phyloP scores from a whole-genome alignment of 495 filamentous ascomycete genomes.

The Trichoderma reesei region DNA sequence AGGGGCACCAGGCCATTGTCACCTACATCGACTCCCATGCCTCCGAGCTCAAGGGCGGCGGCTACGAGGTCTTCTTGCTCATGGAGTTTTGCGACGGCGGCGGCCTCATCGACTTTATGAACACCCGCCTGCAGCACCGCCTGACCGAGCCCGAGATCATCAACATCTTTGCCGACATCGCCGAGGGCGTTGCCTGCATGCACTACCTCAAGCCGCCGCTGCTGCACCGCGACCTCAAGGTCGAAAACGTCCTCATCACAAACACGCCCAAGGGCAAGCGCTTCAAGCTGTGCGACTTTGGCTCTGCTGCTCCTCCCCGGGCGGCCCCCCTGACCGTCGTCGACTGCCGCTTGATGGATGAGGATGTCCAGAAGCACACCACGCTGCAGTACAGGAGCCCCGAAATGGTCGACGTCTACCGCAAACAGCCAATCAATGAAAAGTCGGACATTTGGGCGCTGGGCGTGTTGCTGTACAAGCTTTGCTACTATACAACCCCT shows the following conservation, averaged over 20 bases:
- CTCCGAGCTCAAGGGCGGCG: conserved; percentile 80
- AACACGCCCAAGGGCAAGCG: conserved; percentile 41
- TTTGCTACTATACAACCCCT: conserved; percentile 98
- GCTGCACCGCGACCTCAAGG: conserved; percentile 90
- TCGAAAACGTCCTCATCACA: conserved; percentile 94
- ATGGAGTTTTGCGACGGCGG: conserved; percentile 89
- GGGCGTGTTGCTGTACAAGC: conserved; percentile 91
- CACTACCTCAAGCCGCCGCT: conserved; percentile 94
- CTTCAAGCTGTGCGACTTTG: conserved; percentile 98
- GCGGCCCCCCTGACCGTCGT: conserved; percentile 74
- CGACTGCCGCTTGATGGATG: conserved; percentile 86
- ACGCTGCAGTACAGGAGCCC: conserved; percentile 96
- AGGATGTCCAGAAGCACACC: conserved; percentile 94
- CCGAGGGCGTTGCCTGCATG: conserved; percentile 97
- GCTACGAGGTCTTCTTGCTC: conserved; percentile 94
- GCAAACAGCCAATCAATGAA: conserved; percentile 94
- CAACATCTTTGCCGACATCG: conserved; percentile 90
- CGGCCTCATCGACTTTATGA: conserved; percentile 99
- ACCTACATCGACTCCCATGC: conserved; percentile 98
- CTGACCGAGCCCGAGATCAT: conserved; percentile 96
- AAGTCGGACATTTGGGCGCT: conserved; percentile 99
- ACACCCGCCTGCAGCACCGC: conserved; percentile 90
- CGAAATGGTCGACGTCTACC: conserved; percentile 97
- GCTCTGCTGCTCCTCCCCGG: conserved; percentile 74
- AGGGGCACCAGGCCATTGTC: conserved; percentile 91